These are phyloP conservation scores for Forsythia viridissima DNA, from an alignment of 257 asterid genomes.

Conservation along the genomic window DNA sequence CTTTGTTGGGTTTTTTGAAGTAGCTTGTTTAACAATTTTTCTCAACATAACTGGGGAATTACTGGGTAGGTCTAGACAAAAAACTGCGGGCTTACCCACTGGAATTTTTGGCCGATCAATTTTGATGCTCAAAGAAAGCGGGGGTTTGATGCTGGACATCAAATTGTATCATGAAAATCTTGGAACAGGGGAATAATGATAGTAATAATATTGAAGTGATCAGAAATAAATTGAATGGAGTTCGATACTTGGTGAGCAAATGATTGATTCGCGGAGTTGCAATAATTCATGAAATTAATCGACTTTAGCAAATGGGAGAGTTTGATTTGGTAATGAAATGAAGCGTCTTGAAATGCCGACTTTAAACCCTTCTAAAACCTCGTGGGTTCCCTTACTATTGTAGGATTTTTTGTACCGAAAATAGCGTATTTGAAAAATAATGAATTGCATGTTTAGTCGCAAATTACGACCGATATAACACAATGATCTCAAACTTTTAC, in stretches of 20 bases:
- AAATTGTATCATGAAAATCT: constrained; percentile 29
- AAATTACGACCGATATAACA: background rate
- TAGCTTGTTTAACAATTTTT: constrained; percentile 45
- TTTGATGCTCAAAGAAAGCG: constrained; percentile 33
- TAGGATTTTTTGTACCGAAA: background rate
- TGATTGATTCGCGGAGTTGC: constrained; percentile 6
- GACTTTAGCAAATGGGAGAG: background rate
- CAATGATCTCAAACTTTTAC: background rate
- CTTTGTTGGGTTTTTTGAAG: constrained; percentile 36
- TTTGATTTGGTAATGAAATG: background rate
- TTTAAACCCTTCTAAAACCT: constrained; percentile 57
- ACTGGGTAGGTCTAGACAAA: constrained; percentile 27
- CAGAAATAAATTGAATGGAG: background rate
- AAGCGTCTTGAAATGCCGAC: constrained; percentile 18
- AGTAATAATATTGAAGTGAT: background rate
- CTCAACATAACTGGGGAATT: constrained; percentile 74
- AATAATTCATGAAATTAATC: constrained; percentile 20
- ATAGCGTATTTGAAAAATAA: background rate
- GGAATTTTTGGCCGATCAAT: constrained; percentile 31
- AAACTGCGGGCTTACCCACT: constrained; percentile 28
- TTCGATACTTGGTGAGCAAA: background rate
- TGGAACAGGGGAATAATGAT: background rate
- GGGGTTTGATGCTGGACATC: constrained; percentile 58
- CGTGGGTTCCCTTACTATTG: background rate
- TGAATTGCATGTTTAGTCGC: background rate